These are phyloP conservation scores for Venturia effusa DNA, from an alignment of 2,329 filamentous ascomycete species.

Conservation along the genomic window DNA sequence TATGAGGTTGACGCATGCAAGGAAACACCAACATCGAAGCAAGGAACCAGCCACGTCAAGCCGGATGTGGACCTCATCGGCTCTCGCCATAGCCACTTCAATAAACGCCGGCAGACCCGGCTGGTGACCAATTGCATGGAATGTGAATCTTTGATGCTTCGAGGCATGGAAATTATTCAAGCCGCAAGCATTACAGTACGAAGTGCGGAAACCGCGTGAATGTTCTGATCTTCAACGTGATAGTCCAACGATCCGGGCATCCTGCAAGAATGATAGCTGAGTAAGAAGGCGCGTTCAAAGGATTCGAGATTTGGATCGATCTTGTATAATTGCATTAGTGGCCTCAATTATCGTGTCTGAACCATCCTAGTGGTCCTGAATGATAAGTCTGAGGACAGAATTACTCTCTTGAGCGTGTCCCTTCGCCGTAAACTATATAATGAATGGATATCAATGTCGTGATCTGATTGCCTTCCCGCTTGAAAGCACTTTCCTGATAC, in stretches of 20 bases:
- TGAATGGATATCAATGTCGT: neutral
- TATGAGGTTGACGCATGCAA: slow-evolving; percentile 1
- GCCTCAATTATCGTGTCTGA: neutral
- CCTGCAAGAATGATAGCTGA: neutral
- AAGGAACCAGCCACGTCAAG: neutral
- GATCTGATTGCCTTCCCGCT: neutral
- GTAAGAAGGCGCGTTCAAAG: neutral
- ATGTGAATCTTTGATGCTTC: neutral
- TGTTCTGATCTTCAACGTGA: neutral
- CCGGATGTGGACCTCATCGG: neutral
- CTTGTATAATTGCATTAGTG: neutral
- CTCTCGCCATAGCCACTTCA: neutral
- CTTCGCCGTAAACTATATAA: neutral
- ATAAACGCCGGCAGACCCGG: neutral
- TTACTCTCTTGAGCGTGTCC: neutral
- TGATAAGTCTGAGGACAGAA: neutral
- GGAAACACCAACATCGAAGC: neutral
- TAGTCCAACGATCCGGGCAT: neutral
- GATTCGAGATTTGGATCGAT: neutral
- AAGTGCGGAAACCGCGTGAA: neutral
- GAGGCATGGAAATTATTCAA: no score
- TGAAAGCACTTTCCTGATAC: neutral
- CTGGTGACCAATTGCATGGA: neutral
- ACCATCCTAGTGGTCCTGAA: neutral
- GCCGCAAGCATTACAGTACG: neutral